Conservation (phyloP, 257 asterid species). For the Voacanga thouarsii region DNA sequence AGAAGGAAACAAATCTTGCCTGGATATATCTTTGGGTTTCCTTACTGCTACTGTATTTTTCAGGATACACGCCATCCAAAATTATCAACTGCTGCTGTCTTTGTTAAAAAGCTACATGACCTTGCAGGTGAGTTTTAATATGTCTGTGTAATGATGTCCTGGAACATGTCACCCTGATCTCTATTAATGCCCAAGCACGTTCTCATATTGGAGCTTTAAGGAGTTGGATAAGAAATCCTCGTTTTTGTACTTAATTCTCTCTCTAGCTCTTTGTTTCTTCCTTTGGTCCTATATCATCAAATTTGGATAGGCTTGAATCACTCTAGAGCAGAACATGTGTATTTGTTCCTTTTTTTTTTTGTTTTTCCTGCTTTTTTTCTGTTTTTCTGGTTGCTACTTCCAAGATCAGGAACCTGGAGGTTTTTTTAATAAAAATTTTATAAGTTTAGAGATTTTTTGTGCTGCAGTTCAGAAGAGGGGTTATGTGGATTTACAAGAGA, state of each 20-base stretch:
- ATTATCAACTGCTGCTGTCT: conserved; percentile 86
- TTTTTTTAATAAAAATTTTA: conserved; percentile 10
- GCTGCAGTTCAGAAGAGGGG: conserved; percentile 88
- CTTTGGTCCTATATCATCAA: conserved; percentile 5
- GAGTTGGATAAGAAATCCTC: background rate
- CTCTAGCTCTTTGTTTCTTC: background rate
- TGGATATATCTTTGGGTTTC: conserved; percentile 4
- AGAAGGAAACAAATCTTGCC: conserved; percentile 11
- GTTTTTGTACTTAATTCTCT: background rate
- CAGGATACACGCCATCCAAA: conserved; percentile 84
- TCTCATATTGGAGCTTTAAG: background rate
- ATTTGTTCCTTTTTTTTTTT: background rate
- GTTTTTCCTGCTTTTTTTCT: background rate
- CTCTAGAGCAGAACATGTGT: background rate
- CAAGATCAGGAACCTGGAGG: conserved; percentile 12
- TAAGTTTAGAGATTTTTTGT: conserved; percentile 21
- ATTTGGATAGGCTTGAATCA: conserved; percentile 3
- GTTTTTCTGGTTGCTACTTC: background rate
- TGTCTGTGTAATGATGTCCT: background rate
- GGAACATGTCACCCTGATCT: background rate
- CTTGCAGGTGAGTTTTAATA: conserved; percentile 66
- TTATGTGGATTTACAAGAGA: conserved; percentile 82
- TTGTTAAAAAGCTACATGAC: conserved; percentile 86
- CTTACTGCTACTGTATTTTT: conserved; percentile 14
- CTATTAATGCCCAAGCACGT: background rate